Evolutionary conservation across 2,329 filamentous ascomycete genomes (phyloP).

Genomic region (Colletotrichum limetticola): DNA sequence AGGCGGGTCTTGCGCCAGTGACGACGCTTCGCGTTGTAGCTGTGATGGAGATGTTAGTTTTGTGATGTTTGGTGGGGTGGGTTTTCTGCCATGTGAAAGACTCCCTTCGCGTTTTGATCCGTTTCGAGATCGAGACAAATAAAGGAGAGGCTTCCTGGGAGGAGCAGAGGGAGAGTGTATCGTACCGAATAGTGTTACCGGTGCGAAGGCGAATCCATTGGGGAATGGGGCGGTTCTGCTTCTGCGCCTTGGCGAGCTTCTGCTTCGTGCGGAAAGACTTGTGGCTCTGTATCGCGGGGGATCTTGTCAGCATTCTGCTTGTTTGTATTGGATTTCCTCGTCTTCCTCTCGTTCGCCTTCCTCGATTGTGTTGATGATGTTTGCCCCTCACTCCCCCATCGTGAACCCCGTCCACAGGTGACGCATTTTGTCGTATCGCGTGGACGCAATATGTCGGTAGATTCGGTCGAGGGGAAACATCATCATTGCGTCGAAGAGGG

Average conservation of each 20-base stretch:
- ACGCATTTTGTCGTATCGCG: background rate
- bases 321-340: background rate
- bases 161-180: constrained; percentile 37
- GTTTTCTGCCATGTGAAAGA: background rate
- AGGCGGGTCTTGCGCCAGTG: constrained; percentile 99
- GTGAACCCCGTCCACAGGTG: background rate
- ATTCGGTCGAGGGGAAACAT: constrained; percentile 17
- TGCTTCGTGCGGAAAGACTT: constrained; percentile 99
- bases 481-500: constrained; percentile 13
- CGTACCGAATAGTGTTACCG: constrained; percentile 99
- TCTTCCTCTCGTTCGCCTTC: background rate
- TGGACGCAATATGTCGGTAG: background rate
- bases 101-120: background rate
- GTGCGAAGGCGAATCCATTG: constrained; percentile 99
- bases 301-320: constrained; percentile 18
- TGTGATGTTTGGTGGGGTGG: background rate
- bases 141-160: background rate
- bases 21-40: constrained; percentile 99
- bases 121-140: background rate
- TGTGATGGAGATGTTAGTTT: constrained; percentile 51
- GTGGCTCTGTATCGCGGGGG: constrained; percentile 79
- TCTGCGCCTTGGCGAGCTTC: constrained; percentile 99
- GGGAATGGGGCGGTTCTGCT: constrained; percentile 99
- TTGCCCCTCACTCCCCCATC: constrained; percentile 16
- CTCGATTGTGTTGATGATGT: constrained; percentile 24